Conservation (phyloP, 441 rosid genomes). For the Populus hybrid region DNA sequence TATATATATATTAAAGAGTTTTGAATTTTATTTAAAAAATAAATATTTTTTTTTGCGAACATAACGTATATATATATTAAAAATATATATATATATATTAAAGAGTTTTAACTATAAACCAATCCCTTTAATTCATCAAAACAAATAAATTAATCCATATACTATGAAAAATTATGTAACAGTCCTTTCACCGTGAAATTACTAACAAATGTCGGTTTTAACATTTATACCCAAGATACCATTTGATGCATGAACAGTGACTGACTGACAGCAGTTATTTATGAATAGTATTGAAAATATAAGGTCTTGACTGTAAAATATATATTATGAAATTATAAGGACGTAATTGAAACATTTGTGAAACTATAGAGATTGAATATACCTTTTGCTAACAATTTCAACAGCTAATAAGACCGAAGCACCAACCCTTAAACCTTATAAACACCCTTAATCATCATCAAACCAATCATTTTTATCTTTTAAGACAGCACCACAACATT, state of each 20-base stretch:
- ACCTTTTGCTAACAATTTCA: neutral
- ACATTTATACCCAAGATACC: neutral
- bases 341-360: neutral
- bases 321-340: neutral
- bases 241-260: neutral
- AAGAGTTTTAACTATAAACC: too few species aligned
- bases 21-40: too few species aligned
- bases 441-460: neutral
- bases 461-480: neutral
- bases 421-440: neutral
- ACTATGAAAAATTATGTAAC: too few species aligned
- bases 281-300: too few species aligned
- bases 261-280: neutral
- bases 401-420: neutral
- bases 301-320: neutral
- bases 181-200: too few species aligned
- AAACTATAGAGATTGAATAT: neutral
- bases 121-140: too few species aligned
- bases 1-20: too few species aligned
- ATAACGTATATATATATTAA: too few species aligned
- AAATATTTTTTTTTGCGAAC: too few species aligned
- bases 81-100: too few species aligned
- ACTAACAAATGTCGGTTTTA: neutral
- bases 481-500: neutral
- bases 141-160: too few species aligned